Percentiles rank a stretch among this genome's conserved stretches.
Evolutionary conservation across 2,329 filamentous ascomycete genomes (phyloP).

Genomic region (Thelonectria olida): DNA sequence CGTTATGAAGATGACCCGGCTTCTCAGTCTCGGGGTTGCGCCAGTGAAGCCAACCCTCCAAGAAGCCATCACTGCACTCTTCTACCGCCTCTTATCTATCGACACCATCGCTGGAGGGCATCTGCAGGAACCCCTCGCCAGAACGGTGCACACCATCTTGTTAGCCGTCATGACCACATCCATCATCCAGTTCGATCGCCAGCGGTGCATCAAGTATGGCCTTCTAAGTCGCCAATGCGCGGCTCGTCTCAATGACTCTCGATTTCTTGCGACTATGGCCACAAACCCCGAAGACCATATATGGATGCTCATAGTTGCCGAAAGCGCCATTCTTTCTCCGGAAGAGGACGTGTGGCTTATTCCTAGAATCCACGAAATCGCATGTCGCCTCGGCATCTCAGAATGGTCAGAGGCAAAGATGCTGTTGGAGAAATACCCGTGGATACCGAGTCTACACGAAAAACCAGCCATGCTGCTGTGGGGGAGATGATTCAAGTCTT

Average conservation of each 20-base stretch:
- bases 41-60: no score
- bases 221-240: not conserved
- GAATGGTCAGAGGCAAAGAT: not conserved
- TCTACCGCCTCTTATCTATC: conserved; percentile 3
- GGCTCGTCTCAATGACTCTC: conserved; percentile 1
- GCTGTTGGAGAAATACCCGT: not conserved
- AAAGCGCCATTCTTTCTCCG: no score
- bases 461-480: no score
- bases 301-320: no score
- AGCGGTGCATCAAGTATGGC: not conserved
- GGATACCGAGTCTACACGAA: conserved; percentile 1
- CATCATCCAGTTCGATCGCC: conserved; percentile 1
- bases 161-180: conserved; percentile 1
- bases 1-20: no score
- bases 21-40: not conserved
- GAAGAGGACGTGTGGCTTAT: conserved; percentile 1
- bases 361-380: not conserved
- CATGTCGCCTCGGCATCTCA: not conserved
- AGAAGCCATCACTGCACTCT: not conserved
- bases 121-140: not conserved
- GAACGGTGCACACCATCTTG: not conserved
- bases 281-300: not conserved
- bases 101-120: not conserved
- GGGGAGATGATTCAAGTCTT: no score
- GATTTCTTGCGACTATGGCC: not conserved